Evolutionary conservation across 768 basidiomycete genomes (phyloP), one percentile per base, ranked within the genome.

Genomic region (Lentinus brumalis): DNA sequence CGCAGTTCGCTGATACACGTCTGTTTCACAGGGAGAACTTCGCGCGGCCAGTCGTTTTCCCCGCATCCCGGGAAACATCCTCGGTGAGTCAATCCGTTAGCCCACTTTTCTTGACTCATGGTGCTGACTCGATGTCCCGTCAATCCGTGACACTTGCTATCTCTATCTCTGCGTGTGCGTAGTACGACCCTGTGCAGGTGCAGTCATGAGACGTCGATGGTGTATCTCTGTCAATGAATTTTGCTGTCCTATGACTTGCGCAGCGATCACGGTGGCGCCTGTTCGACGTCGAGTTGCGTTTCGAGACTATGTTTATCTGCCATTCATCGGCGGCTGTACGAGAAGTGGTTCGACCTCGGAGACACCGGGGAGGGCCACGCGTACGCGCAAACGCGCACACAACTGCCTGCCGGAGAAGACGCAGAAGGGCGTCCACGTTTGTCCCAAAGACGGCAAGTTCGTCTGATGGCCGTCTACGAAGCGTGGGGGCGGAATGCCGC

Each of bases 31-130:
- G 88, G 58, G 87, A 84, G 67, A 88, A 91, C 75, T 88, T 81
- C 73, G 79, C 83, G 44, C 84, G 89, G 32, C 87, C 89, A 41
- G 80, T 85, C 16, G 83, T 86, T 57, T 80, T 91, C 70, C 88
- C 88, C 66, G 57, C 67, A 45, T 72, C 78, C 65, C 80, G 85
- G 65, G 67, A 70, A 41, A 56, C 62, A 40, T 59, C 66, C 50
- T 65, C 66, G 71, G 71, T 71, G 61, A 71, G 70, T 64, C 53
- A 57, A 35, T 44, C 61, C 61, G 57, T 54, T 32, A 53, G 56
- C 41, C 47, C 53, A 49, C 50, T 40, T 30, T 38, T 21, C 21
- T 26, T 42, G 61, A 62, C 39, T 58, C 61, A 58, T 50, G 15
- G 4, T 21, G 52, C 61, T 58, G 57, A 62, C 53, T 31, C 38